Evolutionary conservation across 768 basidiomycete genomes (phyloP).

Genomic region (Leccinellum rugosiceps): DNA sequence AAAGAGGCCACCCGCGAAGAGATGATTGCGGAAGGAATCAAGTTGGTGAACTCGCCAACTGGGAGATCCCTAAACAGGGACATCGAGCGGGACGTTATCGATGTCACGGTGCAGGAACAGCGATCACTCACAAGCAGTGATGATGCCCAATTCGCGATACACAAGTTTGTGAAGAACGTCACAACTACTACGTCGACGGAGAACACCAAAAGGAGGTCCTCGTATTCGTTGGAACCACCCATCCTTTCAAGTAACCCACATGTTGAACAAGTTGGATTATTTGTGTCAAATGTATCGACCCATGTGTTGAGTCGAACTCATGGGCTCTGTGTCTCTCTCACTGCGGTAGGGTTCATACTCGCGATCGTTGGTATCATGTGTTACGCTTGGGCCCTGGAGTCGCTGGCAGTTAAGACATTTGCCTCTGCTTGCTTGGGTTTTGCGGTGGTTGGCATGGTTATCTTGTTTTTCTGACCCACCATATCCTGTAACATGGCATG

Average conservation of each 20-base stretch:
- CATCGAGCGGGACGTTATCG: slow-evolving; percentile 8
- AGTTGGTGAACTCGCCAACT: slow-evolving; percentile 23
- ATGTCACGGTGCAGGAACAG: background rate
- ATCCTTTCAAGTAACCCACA: slow-evolving; percentile 48
- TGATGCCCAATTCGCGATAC: background rate
- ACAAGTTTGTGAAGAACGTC: background rate
- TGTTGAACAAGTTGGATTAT: slow-evolving; percentile 49
- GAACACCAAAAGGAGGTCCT: background rate
- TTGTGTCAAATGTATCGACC: slow-evolving; percentile 36
- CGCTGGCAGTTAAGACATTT: slow-evolving; percentile 44
- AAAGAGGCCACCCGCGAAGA: slow-evolving; percentile 51
- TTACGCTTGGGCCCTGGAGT: slow-evolving; percentile 49
- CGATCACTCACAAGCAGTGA: background rate
- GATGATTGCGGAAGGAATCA: slow-evolving; percentile 34
- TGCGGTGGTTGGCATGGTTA: slow-evolving; percentile 27
- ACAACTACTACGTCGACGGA: background rate
- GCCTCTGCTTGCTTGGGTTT: slow-evolving; percentile 38
- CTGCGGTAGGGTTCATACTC: slow-evolving; percentile 48
- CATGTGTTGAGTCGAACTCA: slow-evolving; percentile 51
- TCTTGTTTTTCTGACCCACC: slow-evolving; percentile 11
- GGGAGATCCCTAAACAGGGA: slow-evolving; percentile 8
- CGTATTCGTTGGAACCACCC: slow-evolving; percentile 19
- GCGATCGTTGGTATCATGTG: slow-evolving; percentile 48
- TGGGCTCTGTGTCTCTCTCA: slow-evolving; percentile 44
- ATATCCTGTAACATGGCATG: background rate